Conservation (phyloP, 2,329 filamentous ascomycete species). For the Xylaria hypoxylon region DNA sequence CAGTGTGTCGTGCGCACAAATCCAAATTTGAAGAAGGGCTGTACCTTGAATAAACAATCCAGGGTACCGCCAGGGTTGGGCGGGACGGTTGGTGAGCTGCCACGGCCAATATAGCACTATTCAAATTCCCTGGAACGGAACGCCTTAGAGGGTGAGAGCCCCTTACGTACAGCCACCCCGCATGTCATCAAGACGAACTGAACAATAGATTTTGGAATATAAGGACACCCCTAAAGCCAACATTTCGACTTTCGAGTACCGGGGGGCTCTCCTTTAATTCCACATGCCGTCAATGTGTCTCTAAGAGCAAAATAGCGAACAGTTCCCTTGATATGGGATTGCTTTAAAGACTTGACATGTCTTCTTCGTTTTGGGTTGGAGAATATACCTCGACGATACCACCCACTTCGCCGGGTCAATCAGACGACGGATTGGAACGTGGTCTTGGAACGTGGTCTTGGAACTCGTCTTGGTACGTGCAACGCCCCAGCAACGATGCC, state of each 20-base stretch:
- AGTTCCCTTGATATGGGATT: no score
- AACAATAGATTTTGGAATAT: background rate
- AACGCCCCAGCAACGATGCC: background rate
- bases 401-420: background rate
- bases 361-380: background rate
- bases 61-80: background rate
- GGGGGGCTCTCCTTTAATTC: no score
- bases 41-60: background rate
- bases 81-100: background rate
- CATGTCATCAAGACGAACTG: background rate
- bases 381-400: background rate
- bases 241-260: no score
- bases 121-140: background rate
- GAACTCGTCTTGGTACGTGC: background rate
- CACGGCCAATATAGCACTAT: background rate
- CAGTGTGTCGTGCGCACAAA: background rate
- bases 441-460: no score
- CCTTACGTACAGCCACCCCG: background rate
- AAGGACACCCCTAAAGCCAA: background rate
- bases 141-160: constrained; percentile 10
- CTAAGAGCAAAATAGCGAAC: no score
- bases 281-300: no score
- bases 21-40: background rate
- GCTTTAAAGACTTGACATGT: no score
- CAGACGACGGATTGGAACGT: no score